These are phyloP conservation scores for Kuraishia cidri DNA, from an alignment of 805 yeast genomes.

Conservation along the genomic window DNA sequence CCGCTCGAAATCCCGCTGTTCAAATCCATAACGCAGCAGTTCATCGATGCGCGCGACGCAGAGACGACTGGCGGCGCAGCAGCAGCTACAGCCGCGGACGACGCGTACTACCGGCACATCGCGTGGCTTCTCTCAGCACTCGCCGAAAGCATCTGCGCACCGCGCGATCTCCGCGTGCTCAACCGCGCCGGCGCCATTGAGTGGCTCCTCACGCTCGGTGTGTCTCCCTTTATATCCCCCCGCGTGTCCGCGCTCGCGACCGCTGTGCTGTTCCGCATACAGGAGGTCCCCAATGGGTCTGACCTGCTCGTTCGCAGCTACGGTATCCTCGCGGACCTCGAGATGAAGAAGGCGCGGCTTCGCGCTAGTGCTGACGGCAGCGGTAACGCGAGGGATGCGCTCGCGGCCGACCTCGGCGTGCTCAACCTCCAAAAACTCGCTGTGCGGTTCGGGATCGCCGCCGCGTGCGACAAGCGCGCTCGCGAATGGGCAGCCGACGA, in stretches of 20 bases:
- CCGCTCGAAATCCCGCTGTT: slow-evolving; percentile 36
- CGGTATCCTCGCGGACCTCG: not conserved
- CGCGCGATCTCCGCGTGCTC: slow-evolving; percentile 44
- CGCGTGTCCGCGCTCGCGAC: slow-evolving; percentile 30
- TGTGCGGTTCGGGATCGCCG: not conserved
- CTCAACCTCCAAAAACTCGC: not conserved
- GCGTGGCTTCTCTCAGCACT: slow-evolving; percentile 57
- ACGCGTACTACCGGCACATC: slow-evolving; percentile 42
- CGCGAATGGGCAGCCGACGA: slow-evolving; percentile 1
- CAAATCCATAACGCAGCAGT: slow-evolving; percentile 23
- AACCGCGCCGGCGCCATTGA: slow-evolving; percentile 54
- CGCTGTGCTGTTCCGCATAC: slow-evolving; percentile 34
- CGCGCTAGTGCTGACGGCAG: too few species aligned
- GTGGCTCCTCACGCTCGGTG: slow-evolving; percentile 47
- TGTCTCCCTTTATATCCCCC: slow-evolving; percentile 37
- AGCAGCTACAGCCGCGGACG: slow-evolving; percentile 20
- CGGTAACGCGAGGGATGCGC: not conserved
- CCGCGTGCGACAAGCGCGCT: not conserved
- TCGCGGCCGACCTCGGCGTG: not conserved
- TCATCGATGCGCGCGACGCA: slow-evolving; percentile 16
- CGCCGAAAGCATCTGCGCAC: slow-evolving; percentile 32
- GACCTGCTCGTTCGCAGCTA: slow-evolving; percentile 1
- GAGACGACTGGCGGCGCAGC: slow-evolving; percentile 7
- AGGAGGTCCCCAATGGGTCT: not conserved
- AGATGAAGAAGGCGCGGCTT: too few species aligned